phyloP scores from a whole-genome alignment of 1,139 yeast species.

The Saccharomycopsis hybrid region DNA sequence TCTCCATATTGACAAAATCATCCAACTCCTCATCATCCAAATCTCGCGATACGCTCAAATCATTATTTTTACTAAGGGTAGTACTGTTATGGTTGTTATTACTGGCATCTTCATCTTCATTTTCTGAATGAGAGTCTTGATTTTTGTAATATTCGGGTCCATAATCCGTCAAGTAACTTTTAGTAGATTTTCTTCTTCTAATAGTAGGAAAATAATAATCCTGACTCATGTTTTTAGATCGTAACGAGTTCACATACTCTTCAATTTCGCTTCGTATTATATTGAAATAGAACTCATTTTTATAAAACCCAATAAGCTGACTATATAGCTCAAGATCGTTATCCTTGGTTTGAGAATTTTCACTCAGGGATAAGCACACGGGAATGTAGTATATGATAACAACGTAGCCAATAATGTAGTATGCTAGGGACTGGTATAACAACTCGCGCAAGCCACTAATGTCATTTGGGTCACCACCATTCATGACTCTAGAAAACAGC shows the following conservation, averaged over 20 bases:
- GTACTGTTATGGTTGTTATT: conserved; percentile 1
- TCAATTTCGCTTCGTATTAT: conserved; percentile 17
- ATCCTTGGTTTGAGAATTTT: conserved; percentile 11
- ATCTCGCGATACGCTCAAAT: not conserved
- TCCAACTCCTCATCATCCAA: conserved; percentile 3
- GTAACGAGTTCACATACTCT: conserved; percentile 13
- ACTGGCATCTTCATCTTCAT: not conserved
- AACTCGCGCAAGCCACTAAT: conserved; percentile 4
- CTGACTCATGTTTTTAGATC: not conserved
- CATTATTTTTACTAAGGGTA: not conserved
- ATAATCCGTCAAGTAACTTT: conserved; percentile 21
- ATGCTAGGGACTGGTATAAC: conserved; percentile 17
- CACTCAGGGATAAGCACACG: conserved; percentile 5
- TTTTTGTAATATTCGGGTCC: conserved; percentile 20
- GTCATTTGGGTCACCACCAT: conserved; percentile 2
- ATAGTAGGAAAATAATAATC: conserved; percentile 17
- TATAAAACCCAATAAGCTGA: conserved; percentile 13
- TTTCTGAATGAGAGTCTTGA: conserved; percentile 8
- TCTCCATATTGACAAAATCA: not conserved
- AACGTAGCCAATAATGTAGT: conserved; percentile 19
- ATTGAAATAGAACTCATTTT: conserved; percentile 19
- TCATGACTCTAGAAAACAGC: conserved; percentile 12
- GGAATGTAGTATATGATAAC: conserved; percentile 19
- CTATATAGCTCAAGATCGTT: conserved; percentile 16
- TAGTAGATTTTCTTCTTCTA: conserved; percentile 16